Conservation (phyloP, 2,329 filamentous ascomycete genomes). For the Eutypella sp. region DNA sequence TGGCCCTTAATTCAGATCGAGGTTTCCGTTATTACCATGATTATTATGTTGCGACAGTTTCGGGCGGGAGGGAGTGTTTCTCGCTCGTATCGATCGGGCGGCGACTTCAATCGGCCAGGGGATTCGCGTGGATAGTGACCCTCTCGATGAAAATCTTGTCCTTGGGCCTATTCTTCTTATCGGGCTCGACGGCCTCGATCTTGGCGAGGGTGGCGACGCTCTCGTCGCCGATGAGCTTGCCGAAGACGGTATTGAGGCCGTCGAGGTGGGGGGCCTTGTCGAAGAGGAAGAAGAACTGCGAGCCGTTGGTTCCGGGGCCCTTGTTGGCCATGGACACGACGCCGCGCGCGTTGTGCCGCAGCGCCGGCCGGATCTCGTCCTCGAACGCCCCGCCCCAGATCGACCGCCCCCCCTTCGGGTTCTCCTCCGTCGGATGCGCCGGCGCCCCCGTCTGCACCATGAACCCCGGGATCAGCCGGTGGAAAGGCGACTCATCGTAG, state of each 20-base stretch:
- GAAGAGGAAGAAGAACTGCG: conserved; percentile 78
- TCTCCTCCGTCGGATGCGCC: conserved; percentile 47
- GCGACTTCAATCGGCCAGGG: conserved; percentile 54
- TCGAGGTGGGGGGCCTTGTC: conserved; percentile 76
- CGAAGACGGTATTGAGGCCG: conserved; percentile 80
- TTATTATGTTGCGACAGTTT: too few species aligned
- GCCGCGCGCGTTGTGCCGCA: conserved; percentile 64
- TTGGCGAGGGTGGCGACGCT: conserved; percentile 61
- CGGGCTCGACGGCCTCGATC: conserved; percentile 67
- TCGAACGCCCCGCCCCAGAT: conserved; percentile 73
- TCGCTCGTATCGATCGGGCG: background rate
- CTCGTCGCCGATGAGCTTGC: conserved; percentile 64
- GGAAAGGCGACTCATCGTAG: conserved; percentile 71
- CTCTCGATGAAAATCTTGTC: conserved; percentile 61
- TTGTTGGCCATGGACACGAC: conserved; percentile 77
- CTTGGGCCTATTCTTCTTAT: conserved; percentile 73
- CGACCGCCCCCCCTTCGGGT: conserved; percentile 64
- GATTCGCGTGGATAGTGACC: conserved; percentile 75
- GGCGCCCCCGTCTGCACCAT: conserved; percentile 74
- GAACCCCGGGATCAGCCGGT: conserved; percentile 75
- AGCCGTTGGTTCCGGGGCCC: conserved; percentile 67
- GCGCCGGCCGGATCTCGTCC: conserved; percentile 70
- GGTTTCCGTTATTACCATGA: too few species aligned
- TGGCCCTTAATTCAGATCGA: too few species aligned
- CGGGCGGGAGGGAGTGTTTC: too few species aligned